Conservation (phyloP, 768 basidiomycete genomes). For the Podaxis carcinomalis region DNA sequence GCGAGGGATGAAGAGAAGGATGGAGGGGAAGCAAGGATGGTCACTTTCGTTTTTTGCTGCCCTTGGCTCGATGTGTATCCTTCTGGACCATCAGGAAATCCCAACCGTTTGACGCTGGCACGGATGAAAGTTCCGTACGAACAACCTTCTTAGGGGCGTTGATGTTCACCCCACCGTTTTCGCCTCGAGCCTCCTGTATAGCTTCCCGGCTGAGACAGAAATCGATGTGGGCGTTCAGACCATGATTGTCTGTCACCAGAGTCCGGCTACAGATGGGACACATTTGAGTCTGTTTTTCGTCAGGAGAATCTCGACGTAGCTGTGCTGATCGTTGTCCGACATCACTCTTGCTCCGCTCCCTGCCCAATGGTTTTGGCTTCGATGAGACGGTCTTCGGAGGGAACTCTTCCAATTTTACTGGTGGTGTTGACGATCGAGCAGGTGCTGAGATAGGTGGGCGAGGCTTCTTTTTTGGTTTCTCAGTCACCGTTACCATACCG, state of each 20-base stretch:
- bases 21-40: neutral
- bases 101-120: neutral
- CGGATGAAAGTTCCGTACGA: neutral
- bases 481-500: neutral
- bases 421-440: constrained; percentile 12
- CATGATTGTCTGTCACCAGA: constrained; percentile 67
- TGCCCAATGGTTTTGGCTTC: neutral
- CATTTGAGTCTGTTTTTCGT: constrained; percentile 27
- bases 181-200: constrained; percentile 65
- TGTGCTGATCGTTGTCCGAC: constrained; percentile 9
- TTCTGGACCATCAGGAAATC: neutral
- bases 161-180: constrained; percentile 22
- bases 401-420: neutral
- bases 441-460: constrained; percentile 23
- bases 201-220: constrained; percentile 79
- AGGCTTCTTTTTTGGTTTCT: constrained; percentile 10
- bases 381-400: neutral
- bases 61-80: neutral
- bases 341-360: constrained; percentile 21
- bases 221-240: constrained; percentile 85
- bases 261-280: constrained; percentile 74
- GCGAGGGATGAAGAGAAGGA: neutral
- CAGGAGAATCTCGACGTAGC: neutral
- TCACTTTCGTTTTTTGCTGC: constrained; percentile 2
- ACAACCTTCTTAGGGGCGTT: neutral